Conservation (phyloP, 495 filamentous ascomycete species). For the Aspergillus mulundensis region DNA sequence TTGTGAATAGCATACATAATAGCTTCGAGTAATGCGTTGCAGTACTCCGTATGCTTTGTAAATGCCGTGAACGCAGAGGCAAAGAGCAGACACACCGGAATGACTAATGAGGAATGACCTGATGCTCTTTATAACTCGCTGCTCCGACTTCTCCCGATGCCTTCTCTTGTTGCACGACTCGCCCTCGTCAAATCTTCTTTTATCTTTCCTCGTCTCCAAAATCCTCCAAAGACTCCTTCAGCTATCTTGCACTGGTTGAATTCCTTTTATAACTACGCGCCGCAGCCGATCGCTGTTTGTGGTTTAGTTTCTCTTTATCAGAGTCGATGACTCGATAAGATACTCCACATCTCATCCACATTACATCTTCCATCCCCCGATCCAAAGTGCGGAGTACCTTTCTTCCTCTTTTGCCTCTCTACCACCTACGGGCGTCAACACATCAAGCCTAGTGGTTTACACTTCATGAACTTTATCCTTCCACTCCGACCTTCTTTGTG, state of each 20-base stretch:
- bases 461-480: constrained; percentile 17
- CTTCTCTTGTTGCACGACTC: background rate
- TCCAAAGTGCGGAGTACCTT: background rate
- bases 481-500: background rate
- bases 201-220: background rate
- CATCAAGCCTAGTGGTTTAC: background rate
- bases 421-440: background rate
- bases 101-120: constrained; percentile 7
- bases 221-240: background rate
- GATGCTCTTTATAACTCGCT: constrained; percentile 1
- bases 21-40: background rate
- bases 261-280: background rate
- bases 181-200: constrained; percentile 1
- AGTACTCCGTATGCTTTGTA: background rate
- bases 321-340: constrained; percentile 11
- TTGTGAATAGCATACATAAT: background rate
- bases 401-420: background rate
- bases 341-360: constrained; percentile 4
- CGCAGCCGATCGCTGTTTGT: background rate
- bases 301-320: constrained; percentile 7
- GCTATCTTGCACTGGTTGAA: background rate
- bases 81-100: constrained; percentile 1
- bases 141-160: constrained; percentile 4
- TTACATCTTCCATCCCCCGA: background rate
- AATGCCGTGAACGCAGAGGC: background rate